These are phyloP conservation scores for Polytrichum commune DNA, from an alignment of 225 moss, liverwort and hornwort genomes.

Conservation along the genomic window DNA sequence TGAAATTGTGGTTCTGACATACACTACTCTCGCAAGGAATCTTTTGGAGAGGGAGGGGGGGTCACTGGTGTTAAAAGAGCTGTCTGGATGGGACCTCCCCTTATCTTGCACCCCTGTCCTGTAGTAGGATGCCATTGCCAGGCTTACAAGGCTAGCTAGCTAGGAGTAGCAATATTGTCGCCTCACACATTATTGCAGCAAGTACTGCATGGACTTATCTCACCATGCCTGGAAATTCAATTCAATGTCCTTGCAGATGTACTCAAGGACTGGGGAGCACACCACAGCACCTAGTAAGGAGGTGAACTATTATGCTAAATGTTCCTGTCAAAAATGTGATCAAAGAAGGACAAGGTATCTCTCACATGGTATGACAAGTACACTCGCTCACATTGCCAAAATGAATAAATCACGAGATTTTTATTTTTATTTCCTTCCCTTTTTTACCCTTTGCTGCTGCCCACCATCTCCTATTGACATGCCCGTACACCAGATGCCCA, in stretches of 20 bases:
- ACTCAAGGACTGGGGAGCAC: slow-evolving; percentile 10
- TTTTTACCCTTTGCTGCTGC: background rate
- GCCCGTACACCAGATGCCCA: background rate
- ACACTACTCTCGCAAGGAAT: slow-evolving; percentile 7
- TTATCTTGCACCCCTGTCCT: slow-evolving; percentile 24
- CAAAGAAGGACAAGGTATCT: slow-evolving; percentile 9
- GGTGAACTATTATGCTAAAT: slow-evolving; percentile 27
- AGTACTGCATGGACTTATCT: slow-evolving; percentile 27
- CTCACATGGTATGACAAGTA: slow-evolving; percentile 20
- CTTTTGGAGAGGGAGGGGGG: slow-evolving; percentile 4
- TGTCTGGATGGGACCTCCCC: slow-evolving; percentile 19
- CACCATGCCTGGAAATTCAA: slow-evolving; percentile 34
- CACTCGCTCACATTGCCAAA: slow-evolving; percentile 16
- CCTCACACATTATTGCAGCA: slow-evolving; percentile 36
- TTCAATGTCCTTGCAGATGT: slow-evolving; percentile 30
- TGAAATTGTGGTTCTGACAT: background rate
- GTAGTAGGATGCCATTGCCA: slow-evolving; percentile 17
- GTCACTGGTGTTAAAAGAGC: slow-evolving; percentile 1
- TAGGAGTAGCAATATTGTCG: slow-evolving; percentile 20
- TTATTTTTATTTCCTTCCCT: too few relatives aligned
- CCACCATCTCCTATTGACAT: background rate
- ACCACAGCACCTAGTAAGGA: slow-evolving; percentile 6
- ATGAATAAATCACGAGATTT: slow-evolving; percentile 8
- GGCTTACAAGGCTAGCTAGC: slow-evolving; percentile 24
- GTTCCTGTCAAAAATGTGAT: slow-evolving; percentile 23